Base-by-base conservation (phyloP, 2,329 filamentous ascomycete genomes). In the Penicillium sp. region DNA sequence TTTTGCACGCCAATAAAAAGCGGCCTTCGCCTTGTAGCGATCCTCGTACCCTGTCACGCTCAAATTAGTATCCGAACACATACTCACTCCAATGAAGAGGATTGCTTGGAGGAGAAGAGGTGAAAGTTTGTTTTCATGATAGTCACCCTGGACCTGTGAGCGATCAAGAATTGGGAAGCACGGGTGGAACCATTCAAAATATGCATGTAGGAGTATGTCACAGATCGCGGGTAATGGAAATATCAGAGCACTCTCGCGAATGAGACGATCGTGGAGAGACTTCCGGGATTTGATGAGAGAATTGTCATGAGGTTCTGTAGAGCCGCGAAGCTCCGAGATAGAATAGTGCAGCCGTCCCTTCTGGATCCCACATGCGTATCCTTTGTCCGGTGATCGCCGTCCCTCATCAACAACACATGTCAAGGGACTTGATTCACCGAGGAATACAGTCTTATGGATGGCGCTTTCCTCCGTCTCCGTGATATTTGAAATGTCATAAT, bases 171-270 rank as follows among this genome's bases (percentile, higher is more conserved):
- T 73, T 0, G 81, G 79, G 44, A 82, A 84, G 49, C 78, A 79
- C 0, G 81, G 79, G 56, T 84, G 81, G 47, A 82, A 83, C 75
- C 79, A 81, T 21, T 72, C 68, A 49, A 84, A 83, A 65, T 82
- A 84, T 0, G 80, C 79, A 16, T 74, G 67, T 0, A 83, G 60
- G 0, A 80, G 68, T 1, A 70, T 70, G 4, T 77, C 67, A 39
- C 76, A 75, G 16, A 76, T 70, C 2, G 71, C 61, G 13, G 67
- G 57, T 2, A 75, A 70, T 0, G 80, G 80, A 23, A 81, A 75
- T 0, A 74, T 72, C 39, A 82, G 75, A 2, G 70, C 74, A 0
- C 71, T 75, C 31, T 74, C 73, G 3, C 66, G 68, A 31, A 65
- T 67, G 2, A 78, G 64, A 10, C 71, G 65, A 51, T 66, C 69